Base-by-base conservation (phyloP, 1,284 basidiomycete genomes). In the Austroboletus niveus region DNA sequence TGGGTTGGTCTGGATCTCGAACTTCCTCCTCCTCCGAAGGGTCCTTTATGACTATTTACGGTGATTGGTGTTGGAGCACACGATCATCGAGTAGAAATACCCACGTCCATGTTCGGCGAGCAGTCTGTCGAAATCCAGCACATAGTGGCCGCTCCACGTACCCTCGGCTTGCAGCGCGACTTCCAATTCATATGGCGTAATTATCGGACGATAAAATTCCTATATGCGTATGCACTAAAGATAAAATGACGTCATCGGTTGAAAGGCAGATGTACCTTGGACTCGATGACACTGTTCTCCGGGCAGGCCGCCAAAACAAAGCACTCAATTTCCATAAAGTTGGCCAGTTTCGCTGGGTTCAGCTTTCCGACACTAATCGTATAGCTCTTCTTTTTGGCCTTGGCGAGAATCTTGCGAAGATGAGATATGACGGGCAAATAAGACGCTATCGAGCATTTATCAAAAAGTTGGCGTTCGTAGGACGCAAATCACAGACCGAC, bases 321-420 rank as follows among this genome's bases (percentile, higher is more conserved):
- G 63, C 94, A 95, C 65, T 98, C 96, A 47, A 99, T 88, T 69
- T 98, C 95, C 62, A 92, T 81, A 68, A 98, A 98, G 68, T 99
- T 99, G 11, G 89, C 96, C 32, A 99, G 77, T 65, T 99, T 99
- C 15, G 94, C 84, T 0, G 96, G 96, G 61, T 94, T 98, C 51
- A 98, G 79, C 70, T 98, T 94, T 31, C 97, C 97, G 0, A 99
- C 96, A 45, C 87, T 92, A 60, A 99, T 85, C 1, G 96, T 98
- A 69, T 99, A 99, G 56, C 83, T 86, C 67, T 97, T 98, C 72
- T 93, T 94, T 54, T 81, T 81, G 0, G 82, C 77, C 38, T 75
- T 75, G 1, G 76, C 69, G 43, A 98, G 78, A 14, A 87, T 72
- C 11, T 72, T 65, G 3, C 94, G 86, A 9, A 97, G 77, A 62